Base-by-base conservation (phyloP, 2,329 filamentous ascomycete genomes). In the Aspergillus chevalieri region DNA sequence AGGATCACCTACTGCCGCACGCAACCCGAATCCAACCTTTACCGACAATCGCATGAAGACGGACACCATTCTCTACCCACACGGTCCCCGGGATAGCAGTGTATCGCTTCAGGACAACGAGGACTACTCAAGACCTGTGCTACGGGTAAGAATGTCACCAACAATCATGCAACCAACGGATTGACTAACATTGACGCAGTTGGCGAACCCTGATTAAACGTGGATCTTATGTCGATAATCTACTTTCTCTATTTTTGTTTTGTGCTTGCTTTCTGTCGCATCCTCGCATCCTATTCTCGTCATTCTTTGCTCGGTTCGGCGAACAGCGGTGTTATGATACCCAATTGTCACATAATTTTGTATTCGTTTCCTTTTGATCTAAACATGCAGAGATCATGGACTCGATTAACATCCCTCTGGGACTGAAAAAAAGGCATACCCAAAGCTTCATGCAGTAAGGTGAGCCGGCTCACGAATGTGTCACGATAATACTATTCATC, bases 31-130 rank as follows among this genome's bases (percentile, higher is more conserved):
- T 46, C 61, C 60, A 5, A 65, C 63, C 12, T 73, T 70, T 46
- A 74, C 68, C 36, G 73, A 76, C 53, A 68, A 68, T 52, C 69
- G 73, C 49, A 61, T 76, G 64, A 74, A 74, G 51, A 68, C 70
- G 43, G 68, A 68, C 51, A 64, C 67, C 6, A 55, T 65, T 21
- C 64, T 74, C 47, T 73, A 71, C 54, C 63, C 65, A 12, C 65
- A 71, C 46, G 71, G 70, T 47, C 58, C 64, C 44, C 71, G 71
- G 30, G 60, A 68, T 42, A 75, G 72, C 57, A 72, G 68, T 51
- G 62, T 74, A 15, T 75, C 73, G 15, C 66, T 76, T 17, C 72
- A 74, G 52, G 73, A 76, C 52, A 70, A 75, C 49, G 70, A 74
- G 57, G 73, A 76, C 54, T 76, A 76, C 58, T 74, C 73, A 30